These are phyloP conservation scores for Neonectria sp. DNA, from an alignment of 2,329 filamentous ascomycete genomes.

Conservation along the genomic window DNA sequence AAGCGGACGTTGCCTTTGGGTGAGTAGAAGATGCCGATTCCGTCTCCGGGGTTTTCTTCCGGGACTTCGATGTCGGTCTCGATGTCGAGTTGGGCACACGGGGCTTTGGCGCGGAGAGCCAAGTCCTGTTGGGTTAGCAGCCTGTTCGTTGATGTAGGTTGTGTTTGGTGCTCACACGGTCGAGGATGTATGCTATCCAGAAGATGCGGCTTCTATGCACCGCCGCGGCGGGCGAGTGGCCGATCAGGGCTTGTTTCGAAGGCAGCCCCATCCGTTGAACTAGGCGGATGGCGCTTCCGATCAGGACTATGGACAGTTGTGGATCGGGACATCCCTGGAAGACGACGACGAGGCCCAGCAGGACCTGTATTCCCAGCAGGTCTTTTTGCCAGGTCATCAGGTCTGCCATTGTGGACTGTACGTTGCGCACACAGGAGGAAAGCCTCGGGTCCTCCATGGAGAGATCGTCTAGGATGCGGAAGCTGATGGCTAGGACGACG, in stretches of 20 bases:
- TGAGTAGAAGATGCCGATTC: conserved; percentile 32
- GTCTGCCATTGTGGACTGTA: conserved; percentile 51
- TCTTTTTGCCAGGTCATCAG: conserved; percentile 51
- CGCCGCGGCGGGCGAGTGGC: conserved; percentile 6
- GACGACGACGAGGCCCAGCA: conserved; percentile 53
- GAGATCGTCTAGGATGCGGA: conserved; percentile 42
- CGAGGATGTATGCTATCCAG: conserved; percentile 55
- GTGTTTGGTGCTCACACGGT: conserved; percentile 38
- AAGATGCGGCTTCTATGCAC: conserved; percentile 52
- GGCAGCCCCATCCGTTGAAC: conserved; percentile 53
- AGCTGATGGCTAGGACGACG: conserved; percentile 52
- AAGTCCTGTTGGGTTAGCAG: conserved; percentile 46
- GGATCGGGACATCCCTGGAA: conserved; percentile 51
- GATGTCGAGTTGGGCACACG: conserved; percentile 53
- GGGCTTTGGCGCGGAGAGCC: conserved; percentile 51
- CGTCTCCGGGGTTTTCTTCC: conserved; percentile 19
- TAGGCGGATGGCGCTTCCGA: conserved; percentile 51
- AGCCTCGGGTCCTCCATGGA: conserved; percentile 36
- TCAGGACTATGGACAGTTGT: conserved; percentile 51
- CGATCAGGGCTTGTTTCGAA: conserved; percentile 35
- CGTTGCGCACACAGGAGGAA: conserved; percentile 49
- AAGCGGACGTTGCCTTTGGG: conserved; percentile 18
- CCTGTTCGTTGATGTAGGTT: not conserved
- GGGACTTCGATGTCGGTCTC: conserved; percentile 55
- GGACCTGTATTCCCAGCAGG: conserved; percentile 51